Evolutionary conservation across 805 yeast species (phyloP), one percentile per base, ranked within the genome.

Genomic region (Pichia sporocuriosa): DNA sequence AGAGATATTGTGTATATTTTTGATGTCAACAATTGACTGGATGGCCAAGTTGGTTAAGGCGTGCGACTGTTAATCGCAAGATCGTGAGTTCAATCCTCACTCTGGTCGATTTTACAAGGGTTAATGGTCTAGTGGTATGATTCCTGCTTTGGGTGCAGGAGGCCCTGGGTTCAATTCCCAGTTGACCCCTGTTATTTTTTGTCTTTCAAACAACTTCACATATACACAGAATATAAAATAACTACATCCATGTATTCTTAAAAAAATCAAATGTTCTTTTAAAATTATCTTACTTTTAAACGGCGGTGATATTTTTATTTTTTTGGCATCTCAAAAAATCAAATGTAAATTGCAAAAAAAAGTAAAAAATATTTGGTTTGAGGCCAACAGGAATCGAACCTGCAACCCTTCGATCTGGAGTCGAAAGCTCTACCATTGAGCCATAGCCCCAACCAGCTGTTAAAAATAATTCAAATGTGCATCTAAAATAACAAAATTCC

Each of bases 341-440:
- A n/a, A n/a, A n/a, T n/a, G n/a, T 28, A 12, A 3, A 19, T 3
- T 16, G n/a, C n/a, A 20, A 17, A 7, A 9, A 22, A 15, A 3
- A 3, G 2, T 22, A 26, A 39, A 37, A 33, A 37, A 40, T 6
- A 9, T 13, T 26, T 19, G 24, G 43, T 39, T 44, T 47, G 51
- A 47, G 51, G 51, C 51, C 48, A 45, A 47, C 51, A 47, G 51
- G 51, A 45, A 47, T 47, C 51, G 51, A 47, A 47, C 51, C 51
- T 47, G 51, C 51, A 45, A 47, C 51, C 51, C 39, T 47, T 47
- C 46, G 51, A 48, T 46, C 75, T 76, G 82, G 82, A 76, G 78
- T 76, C 82, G 77, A 77, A 77, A 74, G 81, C 82, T 76, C 82
- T 76, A 76, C 82, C 82, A 76, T 77, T 76, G 82, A 76, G 82